Percentiles rank a stretch among this genome's conserved stretches.
These are phyloP conservation scores for Phialophora verrucosa DNA, from an alignment of 2,329 filamentous ascomycete genomes.

Conservation along the genomic window DNA sequence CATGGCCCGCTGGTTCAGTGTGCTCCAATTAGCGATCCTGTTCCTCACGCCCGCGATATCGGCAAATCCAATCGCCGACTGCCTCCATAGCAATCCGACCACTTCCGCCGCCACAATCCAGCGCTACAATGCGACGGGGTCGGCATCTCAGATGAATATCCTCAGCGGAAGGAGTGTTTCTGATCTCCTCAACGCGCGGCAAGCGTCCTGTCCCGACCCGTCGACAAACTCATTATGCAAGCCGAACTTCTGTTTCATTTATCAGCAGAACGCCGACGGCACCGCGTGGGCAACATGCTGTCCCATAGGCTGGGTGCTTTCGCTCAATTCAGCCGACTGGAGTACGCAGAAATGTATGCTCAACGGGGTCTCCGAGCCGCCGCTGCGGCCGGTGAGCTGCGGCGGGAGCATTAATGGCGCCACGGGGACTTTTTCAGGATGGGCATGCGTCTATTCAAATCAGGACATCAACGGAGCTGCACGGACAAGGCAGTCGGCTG, in stretches of 20 bases:
- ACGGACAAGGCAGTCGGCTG: slow-evolving; percentile 1
- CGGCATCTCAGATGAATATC: slow-evolving; percentile 9
- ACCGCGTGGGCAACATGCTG: slow-evolving; percentile 33
- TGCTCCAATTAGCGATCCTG: slow-evolving; percentile 8
- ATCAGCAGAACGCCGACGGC: slow-evolving; percentile 19
- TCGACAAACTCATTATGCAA: slow-evolving; percentile 28
- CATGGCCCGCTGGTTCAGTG: slow-evolving; percentile 7
- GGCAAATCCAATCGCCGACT: slow-evolving; percentile 7
- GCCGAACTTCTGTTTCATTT: slow-evolving; percentile 30
- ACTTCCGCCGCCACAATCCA: slow-evolving; percentile 19
- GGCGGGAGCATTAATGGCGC: slow-evolving; percentile 17
- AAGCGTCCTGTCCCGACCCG: slow-evolving; percentile 27
- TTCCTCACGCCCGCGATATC: slow-evolving; percentile 1
- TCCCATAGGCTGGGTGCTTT: slow-evolving; percentile 27
- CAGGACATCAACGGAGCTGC: slow-evolving; percentile 12
- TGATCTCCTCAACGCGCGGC: slow-evolving; percentile 17
- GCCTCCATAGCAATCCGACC: slow-evolving; percentile 15
- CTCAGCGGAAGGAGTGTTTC: neutral
- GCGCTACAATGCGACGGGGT: slow-evolving; percentile 4
- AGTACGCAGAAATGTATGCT: slow-evolving; percentile 29
- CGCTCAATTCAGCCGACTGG: slow-evolving; percentile 27
- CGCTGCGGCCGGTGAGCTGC: slow-evolving; percentile 28
- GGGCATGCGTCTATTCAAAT: slow-evolving; percentile 34
- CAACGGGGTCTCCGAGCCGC: slow-evolving; percentile 21
- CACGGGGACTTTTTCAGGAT: slow-evolving; percentile 27